These are phyloP conservation scores for Uncinocarpus reesii DNA, from an alignment of 2,329 filamentous ascomycete genomes.

Conservation along the genomic window DNA sequence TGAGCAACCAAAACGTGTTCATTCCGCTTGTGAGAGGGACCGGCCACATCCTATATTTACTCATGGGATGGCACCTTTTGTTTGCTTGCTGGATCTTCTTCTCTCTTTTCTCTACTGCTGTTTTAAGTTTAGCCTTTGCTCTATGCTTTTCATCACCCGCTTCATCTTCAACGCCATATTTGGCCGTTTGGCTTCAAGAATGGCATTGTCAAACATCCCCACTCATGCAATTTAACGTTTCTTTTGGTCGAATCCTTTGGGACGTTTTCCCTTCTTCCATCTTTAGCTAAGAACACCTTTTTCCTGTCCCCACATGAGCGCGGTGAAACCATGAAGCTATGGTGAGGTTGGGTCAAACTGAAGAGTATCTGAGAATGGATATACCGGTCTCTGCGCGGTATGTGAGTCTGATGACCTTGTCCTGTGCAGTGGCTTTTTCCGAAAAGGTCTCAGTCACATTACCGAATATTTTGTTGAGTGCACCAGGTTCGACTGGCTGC, in stretches of 20 bases:
- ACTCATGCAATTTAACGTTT: constrained; percentile 3
- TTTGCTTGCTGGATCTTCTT: constrained; percentile 7
- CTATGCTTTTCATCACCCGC: not conserved
- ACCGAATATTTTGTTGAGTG: too few species aligned
- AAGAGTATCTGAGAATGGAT: not conserved
- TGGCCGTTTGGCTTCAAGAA: not conserved
- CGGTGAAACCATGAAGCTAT: not conserved
- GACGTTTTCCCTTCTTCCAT: not conserved
- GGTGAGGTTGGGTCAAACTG: not conserved
- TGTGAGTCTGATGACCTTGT: too few species aligned
- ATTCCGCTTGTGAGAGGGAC: not conserved
- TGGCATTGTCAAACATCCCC: not conserved
- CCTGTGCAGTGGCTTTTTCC: too few species aligned
- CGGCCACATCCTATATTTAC: not conserved
- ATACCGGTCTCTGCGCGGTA: too few species aligned
- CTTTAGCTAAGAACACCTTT: constrained; percentile 1
- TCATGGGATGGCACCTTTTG: constrained; percentile 6
- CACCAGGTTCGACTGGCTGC: too few species aligned
- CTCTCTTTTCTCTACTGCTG: not conserved
- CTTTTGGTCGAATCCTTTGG: constrained; percentile 2
- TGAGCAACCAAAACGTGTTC: constrained; percentile 8
- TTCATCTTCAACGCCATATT: constrained; percentile 5
- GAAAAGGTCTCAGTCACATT: too few species aligned
- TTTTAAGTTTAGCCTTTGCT: not conserved
- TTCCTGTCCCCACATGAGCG: not conserved